These are phyloP conservation scores for Fusarium austroafricanum DNA, from an alignment of 2,329 filamentous ascomycete species.

Conservation along the genomic window DNA sequence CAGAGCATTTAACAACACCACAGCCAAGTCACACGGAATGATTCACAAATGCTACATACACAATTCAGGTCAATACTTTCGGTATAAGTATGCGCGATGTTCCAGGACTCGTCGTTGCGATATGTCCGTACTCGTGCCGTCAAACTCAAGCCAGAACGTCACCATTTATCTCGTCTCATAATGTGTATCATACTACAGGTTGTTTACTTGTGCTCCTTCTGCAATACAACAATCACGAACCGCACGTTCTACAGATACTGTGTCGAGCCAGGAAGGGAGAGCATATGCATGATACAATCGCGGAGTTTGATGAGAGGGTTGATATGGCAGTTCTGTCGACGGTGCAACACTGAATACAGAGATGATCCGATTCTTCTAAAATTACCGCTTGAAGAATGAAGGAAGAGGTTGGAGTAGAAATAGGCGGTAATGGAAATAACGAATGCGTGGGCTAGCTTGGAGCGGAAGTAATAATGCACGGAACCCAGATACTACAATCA, in stretches of 20 bases:
- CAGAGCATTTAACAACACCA: neutral
- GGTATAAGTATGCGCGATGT: neutral
- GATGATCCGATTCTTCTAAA: neutral
- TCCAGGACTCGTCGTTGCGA: no score
- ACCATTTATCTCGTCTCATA: neutral
- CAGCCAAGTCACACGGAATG: neutral
- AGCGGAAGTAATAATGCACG: no score
- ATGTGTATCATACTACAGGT: conserved; percentile 13
- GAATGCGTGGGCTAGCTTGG: no score
- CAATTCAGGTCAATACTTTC: neutral
- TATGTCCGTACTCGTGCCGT: no score
- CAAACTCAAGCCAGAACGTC: neutral
- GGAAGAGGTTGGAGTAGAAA: neutral
- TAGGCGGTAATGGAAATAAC: no score
- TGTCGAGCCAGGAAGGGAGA: neutral
- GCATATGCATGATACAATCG: neutral
- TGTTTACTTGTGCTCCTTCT: neutral
- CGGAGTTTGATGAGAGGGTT: neutral
- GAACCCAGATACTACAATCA: no score
- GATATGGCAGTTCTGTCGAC: conserved; percentile 1
- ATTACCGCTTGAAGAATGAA: neutral
- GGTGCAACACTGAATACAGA: neutral
- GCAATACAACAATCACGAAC: conserved; percentile 1
- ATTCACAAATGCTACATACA: neutral
- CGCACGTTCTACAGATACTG: conserved; percentile 3